A percentile compares a stretch with the other conserved stretches of the same genome.
phyloP scores from a whole-genome alignment of 345 rosid genomes.

The Syzygium aromaticum region DNA sequence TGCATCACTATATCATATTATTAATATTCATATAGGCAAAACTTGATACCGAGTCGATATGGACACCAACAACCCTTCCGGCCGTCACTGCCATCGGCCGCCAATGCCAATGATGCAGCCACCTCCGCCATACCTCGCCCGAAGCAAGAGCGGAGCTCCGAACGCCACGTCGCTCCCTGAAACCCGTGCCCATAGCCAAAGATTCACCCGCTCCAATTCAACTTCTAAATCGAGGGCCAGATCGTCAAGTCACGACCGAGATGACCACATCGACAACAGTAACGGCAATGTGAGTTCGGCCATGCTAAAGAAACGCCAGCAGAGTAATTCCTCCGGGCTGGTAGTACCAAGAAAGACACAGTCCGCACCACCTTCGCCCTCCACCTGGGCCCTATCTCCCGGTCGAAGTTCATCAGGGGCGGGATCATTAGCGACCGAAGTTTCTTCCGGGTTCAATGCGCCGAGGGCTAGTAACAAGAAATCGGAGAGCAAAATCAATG shows the following conservation, averaged over 20 bases:
- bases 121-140: conserved; percentile 14
- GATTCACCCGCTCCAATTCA: conserved; percentile 28
- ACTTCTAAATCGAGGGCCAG: conserved; percentile 20
- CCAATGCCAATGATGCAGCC: neutral
- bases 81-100: neutral
- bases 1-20: neutral
- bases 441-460: conserved; percentile 15
- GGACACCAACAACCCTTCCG: neutral
- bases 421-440: neutral
- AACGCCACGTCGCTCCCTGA: neutral
- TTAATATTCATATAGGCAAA: neutral
- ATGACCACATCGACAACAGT: neutral
- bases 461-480: neutral
- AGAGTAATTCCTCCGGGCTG: neutral
- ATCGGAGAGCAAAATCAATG: neutral
- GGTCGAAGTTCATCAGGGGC: conserved; percentile 29
- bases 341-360: conserved; percentile 12
- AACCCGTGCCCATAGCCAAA: conserved; percentile 13
- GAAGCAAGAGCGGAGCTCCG: conserved; percentile 36
- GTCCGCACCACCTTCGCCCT: conserved; percentile 30
- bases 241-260: neutral
- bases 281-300: neutral
- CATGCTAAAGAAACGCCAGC: conserved; percentile 18
- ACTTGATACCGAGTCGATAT: neutral
- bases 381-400: conserved; percentile 78